These are phyloP conservation scores for Pichia sp. DNA, from an alignment of 1,139 yeast species.

Conservation along the genomic window DNA sequence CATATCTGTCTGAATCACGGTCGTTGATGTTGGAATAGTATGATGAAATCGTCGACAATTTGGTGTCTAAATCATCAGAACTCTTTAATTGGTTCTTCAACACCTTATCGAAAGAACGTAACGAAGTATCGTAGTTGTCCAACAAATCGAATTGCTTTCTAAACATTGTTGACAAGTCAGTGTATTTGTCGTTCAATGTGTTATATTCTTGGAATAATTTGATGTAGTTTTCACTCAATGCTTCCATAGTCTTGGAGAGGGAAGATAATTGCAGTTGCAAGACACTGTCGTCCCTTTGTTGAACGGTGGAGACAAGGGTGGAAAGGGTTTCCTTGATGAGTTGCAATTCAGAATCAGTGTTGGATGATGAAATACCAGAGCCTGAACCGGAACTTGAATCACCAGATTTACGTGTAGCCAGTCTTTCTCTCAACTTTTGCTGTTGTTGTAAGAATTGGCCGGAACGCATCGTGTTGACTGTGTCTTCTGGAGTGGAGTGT, in stretches of 20 bases:
- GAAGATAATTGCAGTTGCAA: slow-evolving; percentile 24
- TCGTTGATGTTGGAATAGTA: slow-evolving; percentile 12
- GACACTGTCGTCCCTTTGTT: slow-evolving; percentile 8
- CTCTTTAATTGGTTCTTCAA: slow-evolving; percentile 27
- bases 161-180: slow-evolving; percentile 19
- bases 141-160: slow-evolving; percentile 24
- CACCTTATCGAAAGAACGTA: slow-evolving; percentile 23
- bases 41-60: slow-evolving; percentile 20
- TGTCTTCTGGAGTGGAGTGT: slow-evolving; percentile 17
- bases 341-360: background rate
- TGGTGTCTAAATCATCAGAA: slow-evolving; percentile 22
- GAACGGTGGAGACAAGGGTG: background rate
- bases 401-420: background rate
- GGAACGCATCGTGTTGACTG: slow-evolving; percentile 6
- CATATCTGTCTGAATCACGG: background rate
- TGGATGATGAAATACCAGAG: background rate
- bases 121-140: slow-evolving; percentile 24
- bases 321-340: slow-evolving; percentile 4
- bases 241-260: slow-evolving; percentile 22
- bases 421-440: slow-evolving; percentile 18
- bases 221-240: slow-evolving; percentile 19
- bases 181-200: slow-evolving; percentile 21
- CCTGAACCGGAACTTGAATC: background rate
- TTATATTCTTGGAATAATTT: slow-evolving; percentile 18
- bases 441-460: slow-evolving; percentile 11